Base-by-base conservation (phyloP, 139 green algal genomes). In the Zygnema circumcarinatum region DNA sequence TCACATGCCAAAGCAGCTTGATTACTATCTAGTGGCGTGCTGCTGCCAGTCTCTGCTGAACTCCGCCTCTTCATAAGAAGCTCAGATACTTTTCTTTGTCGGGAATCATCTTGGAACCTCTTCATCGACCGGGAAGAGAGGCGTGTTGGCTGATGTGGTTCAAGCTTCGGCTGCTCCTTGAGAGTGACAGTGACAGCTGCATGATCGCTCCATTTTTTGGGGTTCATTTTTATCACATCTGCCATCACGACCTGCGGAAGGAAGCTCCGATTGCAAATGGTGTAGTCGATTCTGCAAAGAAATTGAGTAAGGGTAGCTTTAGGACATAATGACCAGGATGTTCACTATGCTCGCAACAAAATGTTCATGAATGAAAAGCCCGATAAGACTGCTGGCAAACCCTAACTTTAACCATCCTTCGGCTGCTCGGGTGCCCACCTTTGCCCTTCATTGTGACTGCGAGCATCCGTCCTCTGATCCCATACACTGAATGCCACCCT, bases 191-290 rank as follows among this genome's bases (percentile, higher is more conserved):
- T 38, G 36, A 88, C 0, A 21, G 83, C 83, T 36, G 83, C 42
- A 73, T 88, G 83, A 41, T 88, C 83, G 75, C 83, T 88, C 83
- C 83, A 88, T 56, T 88, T 88, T n/a, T 88, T 80, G 29, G 83
- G 83, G 1, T 38, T 75, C 0, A 87, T 35, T 39, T 87, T 7
- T 2, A 88, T 33, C 25, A 87, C 81, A 22, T 87, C 74, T 0
- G 78, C 32, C 11, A 39, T 0, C 3, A 87, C 31, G 1, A 88
- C 31, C 2, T 88, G 74, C n/a, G 21, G 32, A 36, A 87, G 74
- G 35, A 88, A 88, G 41, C 78, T 74, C 0, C 73, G 40, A 38
- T 88, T 41, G 1, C 83, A 88, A 36, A 88, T 29, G 21, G 83
- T 88, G 25, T 68, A 88, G 33, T 88, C 83, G 0, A 88, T 88